These are phyloP conservation scores for Aspergillus latus DNA, from an alignment of 2,329 filamentous ascomycete species.

Conservation along the genomic window DNA sequence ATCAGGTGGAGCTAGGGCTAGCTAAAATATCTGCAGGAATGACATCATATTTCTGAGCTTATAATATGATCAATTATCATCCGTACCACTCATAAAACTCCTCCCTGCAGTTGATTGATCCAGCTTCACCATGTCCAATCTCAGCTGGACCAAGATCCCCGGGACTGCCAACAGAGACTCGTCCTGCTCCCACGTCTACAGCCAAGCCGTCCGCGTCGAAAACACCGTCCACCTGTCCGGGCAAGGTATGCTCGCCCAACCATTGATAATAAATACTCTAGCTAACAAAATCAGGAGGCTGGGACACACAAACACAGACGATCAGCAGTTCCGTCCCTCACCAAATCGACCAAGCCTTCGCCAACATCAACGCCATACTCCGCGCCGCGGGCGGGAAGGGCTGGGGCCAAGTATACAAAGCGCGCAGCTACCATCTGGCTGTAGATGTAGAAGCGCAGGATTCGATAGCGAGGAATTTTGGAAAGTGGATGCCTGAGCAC, in stretches of 20 bases:
- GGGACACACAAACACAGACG: too few relatives aligned
- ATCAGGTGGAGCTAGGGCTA: too few relatives aligned
- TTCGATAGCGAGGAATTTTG: slow-evolving; percentile 50
- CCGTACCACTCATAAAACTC: too few relatives aligned
- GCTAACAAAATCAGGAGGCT: too few relatives aligned
- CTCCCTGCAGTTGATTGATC: too few relatives aligned
- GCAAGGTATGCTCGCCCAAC: too few relatives aligned
- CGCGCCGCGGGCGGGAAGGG: slow-evolving; percentile 53
- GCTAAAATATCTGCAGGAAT: too few relatives aligned
- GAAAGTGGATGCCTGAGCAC: slow-evolving; percentile 54
- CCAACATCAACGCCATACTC: slow-evolving; percentile 55
- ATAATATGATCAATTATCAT: too few relatives aligned
- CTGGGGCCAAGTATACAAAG: slow-evolving; percentile 50
- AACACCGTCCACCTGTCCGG: background rate
- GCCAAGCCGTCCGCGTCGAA: background rate
- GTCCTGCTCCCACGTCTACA: background rate
- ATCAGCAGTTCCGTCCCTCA: slow-evolving; percentile 14
- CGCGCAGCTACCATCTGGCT: slow-evolving; percentile 49
- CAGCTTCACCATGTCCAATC: too few relatives aligned
- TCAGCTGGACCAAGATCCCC: too few relatives aligned
- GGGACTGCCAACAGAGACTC: background rate
- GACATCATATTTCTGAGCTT: too few relatives aligned
- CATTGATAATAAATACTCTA: too few relatives aligned
- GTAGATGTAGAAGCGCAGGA: slow-evolving; percentile 39
- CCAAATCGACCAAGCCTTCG: slow-evolving; percentile 56